Evolutionary conservation across 2,329 filamentous ascomycete genomes (phyloP).

Genomic region (Penicillium sp.): DNA sequence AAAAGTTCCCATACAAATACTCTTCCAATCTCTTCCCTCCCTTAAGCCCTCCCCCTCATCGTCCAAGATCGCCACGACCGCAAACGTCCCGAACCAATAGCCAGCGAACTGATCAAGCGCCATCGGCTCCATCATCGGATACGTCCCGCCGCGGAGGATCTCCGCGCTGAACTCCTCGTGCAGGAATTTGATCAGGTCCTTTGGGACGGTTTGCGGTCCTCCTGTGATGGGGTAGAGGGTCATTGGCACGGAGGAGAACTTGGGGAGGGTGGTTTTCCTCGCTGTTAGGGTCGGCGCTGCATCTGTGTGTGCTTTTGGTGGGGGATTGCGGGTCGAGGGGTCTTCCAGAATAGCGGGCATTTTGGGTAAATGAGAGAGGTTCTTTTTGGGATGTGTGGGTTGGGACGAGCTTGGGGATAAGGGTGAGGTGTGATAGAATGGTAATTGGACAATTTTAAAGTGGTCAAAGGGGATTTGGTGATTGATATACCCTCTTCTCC

Average conservation of each 20-base stretch:
- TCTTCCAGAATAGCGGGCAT: conserved; percentile 41
- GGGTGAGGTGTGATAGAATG: not conserved
- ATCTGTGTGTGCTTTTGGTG: conserved; percentile 21
- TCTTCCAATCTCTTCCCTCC: conserved; percentile 35
- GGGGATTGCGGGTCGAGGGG: conserved; percentile 27
- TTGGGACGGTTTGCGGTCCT: conserved; percentile 23
- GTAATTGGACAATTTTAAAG: not conserved
- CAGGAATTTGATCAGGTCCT: conserved; percentile 27
- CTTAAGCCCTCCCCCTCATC: conserved; percentile 15
- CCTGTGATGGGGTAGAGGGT: conserved; percentile 31
- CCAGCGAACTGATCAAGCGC: conserved; percentile 28
- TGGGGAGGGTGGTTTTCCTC: conserved; percentile 25
- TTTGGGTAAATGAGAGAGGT: conserved; percentile 3
- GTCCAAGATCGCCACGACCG: conserved; percentile 31
- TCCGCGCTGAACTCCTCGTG: conserved; percentile 36
- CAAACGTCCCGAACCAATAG: conserved; percentile 43
- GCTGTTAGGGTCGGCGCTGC: conserved; percentile 23
- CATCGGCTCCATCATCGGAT: conserved; percentile 40
- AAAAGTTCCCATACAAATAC: conserved; percentile 39
- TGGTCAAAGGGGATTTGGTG: not conserved
- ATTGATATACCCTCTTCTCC: conserved; percentile 3
- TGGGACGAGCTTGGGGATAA: not conserved
- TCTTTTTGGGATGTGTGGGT: not conserved
- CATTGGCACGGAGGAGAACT: conserved; percentile 17
- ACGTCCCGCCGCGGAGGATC: conserved; percentile 36